phyloP scores from a whole-genome alignment of 306 rosid genomes.

The Ormosia emarginata region DNA sequence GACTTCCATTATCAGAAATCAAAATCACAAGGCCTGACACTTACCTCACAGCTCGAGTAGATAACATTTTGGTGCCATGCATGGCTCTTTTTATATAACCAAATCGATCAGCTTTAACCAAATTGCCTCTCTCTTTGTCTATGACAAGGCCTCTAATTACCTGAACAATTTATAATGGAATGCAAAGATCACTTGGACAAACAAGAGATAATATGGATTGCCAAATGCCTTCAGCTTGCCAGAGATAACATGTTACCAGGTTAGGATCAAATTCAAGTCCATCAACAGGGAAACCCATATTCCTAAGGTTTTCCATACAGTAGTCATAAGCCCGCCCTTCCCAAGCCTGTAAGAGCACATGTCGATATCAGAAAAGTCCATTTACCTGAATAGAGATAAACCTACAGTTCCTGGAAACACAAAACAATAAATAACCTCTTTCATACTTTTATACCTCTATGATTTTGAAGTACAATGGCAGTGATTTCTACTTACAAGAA shows the following conservation, averaged over 20 bases:
- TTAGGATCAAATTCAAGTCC: slow-evolving; percentile 93
- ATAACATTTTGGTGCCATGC: slow-evolving; percentile 93
- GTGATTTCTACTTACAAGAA: not conserved
- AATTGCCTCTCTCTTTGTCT: slow-evolving; percentile 92
- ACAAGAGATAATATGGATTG: slow-evolving; percentile 15
- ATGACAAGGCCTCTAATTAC: slow-evolving; percentile 98
- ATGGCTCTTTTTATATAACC: slow-evolving; percentile 93
- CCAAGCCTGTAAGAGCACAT: slow-evolving; percentile 71
- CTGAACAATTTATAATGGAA: slow-evolving; percentile 43
- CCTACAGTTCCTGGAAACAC: slow-evolving; percentile 10
- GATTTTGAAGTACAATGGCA: not conserved
- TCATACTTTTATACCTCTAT: not conserved
- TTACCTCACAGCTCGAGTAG: slow-evolving; percentile 87
- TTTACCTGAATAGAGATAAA: not conserved
- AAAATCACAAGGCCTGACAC: slow-evolving; percentile 21
- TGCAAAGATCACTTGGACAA: slow-evolving; percentile 11
- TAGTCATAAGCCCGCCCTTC: slow-evolving; percentile 98
- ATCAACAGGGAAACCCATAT: slow-evolving; percentile 86
- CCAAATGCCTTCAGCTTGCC: slow-evolving; percentile 23
- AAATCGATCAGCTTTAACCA: slow-evolving; percentile 96
- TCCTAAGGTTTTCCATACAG: slow-evolving; percentile 88
- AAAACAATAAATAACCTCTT: slow-evolving; percentile 11
- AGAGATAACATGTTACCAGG: slow-evolving; percentile 56
- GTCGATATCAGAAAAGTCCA: slow-evolving; percentile 21
- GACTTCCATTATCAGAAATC: slow-evolving; percentile 3